phyloP scores from a whole-genome alignment of 2,329 filamentous ascomycete species.

The Nothophaeocryptopus gaeumannii region DNA sequence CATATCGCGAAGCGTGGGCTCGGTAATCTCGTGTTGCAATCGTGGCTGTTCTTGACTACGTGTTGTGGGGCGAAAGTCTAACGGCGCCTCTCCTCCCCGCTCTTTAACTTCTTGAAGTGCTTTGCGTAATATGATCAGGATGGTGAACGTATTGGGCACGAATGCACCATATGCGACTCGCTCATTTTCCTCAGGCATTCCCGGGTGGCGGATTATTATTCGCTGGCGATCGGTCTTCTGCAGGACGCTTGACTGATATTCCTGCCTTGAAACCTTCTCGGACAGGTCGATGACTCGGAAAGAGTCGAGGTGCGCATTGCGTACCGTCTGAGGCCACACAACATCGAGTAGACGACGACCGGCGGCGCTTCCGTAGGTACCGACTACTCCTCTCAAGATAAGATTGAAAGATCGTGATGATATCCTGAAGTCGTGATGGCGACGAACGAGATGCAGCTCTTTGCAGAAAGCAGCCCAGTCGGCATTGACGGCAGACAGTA shows the following conservation, averaged over 20 bases:
- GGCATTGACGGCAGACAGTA: conserved; percentile 19
- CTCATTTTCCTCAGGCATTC: not conserved
- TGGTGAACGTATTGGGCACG: conserved; percentile 22
- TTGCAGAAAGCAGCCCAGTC: conserved; percentile 20
- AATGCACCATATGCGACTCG: conserved; percentile 25
- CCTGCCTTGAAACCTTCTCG: conserved; percentile 5
- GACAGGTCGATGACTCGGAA: not conserved
- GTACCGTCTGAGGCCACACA: conserved; percentile 41
- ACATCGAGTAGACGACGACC: conserved; percentile 49
- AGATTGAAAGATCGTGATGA: conserved; percentile 47
- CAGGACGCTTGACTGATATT: conserved; percentile 2
- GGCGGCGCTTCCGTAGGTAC: conserved; percentile 46
- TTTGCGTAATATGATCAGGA: conserved; percentile 25
- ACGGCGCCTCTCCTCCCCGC: too few relatives aligned
- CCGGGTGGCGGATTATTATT: conserved; percentile 8
- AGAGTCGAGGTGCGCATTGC: not conserved
- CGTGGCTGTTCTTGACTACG: too few relatives aligned
- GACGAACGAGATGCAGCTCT: not conserved
- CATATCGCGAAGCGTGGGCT: conserved; percentile 12
- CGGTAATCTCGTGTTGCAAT: not conserved
- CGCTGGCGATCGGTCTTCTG: conserved; percentile 7
- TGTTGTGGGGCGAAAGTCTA: too few relatives aligned
- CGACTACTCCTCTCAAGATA: conserved; percentile 55
- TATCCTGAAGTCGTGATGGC: conserved; percentile 17
- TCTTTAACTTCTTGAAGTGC: conserved; percentile 19